phyloP scores from a whole-genome alignment of 2,329 filamentous ascomycete genomes.

The Aspergillus candidus region DNA sequence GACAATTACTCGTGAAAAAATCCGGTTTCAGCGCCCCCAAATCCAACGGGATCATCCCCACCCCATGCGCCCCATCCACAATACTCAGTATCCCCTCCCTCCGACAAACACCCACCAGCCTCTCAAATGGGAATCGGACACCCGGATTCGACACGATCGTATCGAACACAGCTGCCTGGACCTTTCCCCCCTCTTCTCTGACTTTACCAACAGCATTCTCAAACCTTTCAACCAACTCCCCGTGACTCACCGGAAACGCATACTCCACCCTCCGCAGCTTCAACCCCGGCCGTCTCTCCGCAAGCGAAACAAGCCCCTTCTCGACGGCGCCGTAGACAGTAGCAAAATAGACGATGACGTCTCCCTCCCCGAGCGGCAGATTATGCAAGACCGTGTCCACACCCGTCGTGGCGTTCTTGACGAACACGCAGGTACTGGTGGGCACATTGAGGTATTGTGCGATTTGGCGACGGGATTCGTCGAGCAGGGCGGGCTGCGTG shows the following conservation, averaged over 20 bases:
- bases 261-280: slow-evolving; percentile 52
- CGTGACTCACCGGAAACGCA: slow-evolving; percentile 64
- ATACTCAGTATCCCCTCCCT: slow-evolving; percentile 64
- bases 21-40: slow-evolving; percentile 64
- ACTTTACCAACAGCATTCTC: slow-evolving; percentile 51
- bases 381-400: slow-evolving; percentile 72
- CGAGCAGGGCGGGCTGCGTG: slow-evolving; percentile 56
- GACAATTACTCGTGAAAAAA: slow-evolving; percentile 80
- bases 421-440: slow-evolving; percentile 63
- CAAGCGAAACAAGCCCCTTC: slow-evolving; percentile 64
- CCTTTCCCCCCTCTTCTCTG: slow-evolving; percentile 53
- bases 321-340: slow-evolving; percentile 75
- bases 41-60: slow-evolving; percentile 72
- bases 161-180: slow-evolving; percentile 69
- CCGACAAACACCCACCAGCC: slow-evolving; percentile 57
- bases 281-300: slow-evolving; percentile 55
- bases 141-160: slow-evolving; percentile 73
- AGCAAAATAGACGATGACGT: slow-evolving; percentile 69
- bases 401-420: slow-evolving; percentile 69
- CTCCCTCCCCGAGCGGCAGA: slow-evolving; percentile 60
- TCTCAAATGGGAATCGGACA: slow-evolving; percentile 71
- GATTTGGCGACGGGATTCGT: slow-evolving; percentile 58
- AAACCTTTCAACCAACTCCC: slow-evolving; percentile 59
- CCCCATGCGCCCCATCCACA: slow-evolving; percentile 77
- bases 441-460: slow-evolving; percentile 62